Conservation (phyloP, 1,284 basidiomycete species). For the Sporisorium sorghi region DNA sequence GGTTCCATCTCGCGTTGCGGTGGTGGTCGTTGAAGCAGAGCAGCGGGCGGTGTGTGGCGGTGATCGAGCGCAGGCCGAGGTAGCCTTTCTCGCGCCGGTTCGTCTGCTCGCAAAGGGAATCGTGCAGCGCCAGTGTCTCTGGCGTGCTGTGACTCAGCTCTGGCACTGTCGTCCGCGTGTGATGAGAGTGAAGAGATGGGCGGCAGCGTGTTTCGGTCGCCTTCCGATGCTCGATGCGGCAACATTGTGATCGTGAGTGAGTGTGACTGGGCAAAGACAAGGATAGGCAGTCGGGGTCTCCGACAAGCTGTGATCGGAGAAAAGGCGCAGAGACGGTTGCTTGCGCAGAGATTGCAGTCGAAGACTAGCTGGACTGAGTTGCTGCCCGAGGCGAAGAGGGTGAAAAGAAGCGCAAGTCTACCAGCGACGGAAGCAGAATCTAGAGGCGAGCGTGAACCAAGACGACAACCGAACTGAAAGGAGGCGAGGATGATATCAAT, state of each 20-base stretch:
- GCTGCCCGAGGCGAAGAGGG: background rate
- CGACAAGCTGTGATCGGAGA: background rate
- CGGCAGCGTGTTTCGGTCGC: conserved; percentile 35
- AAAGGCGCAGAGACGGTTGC: conserved; percentile 1
- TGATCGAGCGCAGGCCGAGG: conserved; percentile 24
- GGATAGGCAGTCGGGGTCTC: background rate
- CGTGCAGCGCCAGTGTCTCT: conserved; percentile 10
- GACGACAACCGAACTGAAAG: background rate
- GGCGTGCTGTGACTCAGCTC: conserved; percentile 4
- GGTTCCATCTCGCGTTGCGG: conserved; percentile 17
- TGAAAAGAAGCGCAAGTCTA: background rate
- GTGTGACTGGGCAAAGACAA: background rate
- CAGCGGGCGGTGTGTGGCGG: conserved; percentile 18
- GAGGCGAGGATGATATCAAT: background rate
- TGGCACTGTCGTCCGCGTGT: conserved; percentile 8
- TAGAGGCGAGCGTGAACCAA: background rate
- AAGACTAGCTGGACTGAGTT: background rate
- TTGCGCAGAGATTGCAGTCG: too few relatives aligned
- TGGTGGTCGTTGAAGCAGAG: conserved; percentile 15
- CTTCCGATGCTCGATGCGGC: conserved; percentile 18
- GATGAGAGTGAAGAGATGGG: conserved; percentile 35
- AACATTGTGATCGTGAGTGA: conserved; percentile 19
- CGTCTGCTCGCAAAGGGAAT: conserved; percentile 14
- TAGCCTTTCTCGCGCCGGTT: conserved; percentile 9
- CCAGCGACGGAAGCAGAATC: background rate